Percentiles rank a stretch among this genome's conserved stretches.
phyloP scores from a whole-genome alignment of 345 rosid species.

The Zanthoxylum bungeanum region DNA sequence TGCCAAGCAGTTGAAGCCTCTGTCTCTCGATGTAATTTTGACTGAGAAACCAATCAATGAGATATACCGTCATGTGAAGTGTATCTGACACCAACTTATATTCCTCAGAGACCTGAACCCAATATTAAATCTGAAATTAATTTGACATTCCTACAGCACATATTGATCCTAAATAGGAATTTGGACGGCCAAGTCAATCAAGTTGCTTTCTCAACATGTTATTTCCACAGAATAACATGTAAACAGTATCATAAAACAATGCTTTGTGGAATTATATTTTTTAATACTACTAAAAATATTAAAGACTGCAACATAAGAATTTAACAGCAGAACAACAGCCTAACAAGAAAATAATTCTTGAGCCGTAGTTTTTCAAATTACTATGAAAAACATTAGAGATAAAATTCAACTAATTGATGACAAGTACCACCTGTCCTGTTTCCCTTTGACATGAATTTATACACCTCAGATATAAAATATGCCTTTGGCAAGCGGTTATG shows the following conservation, averaged over 20 bases:
- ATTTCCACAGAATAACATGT: too few relatives aligned
- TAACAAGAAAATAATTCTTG: background rate
- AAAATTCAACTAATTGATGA: too few relatives aligned
- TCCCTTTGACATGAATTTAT: background rate
- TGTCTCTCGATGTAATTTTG: conserved; percentile 70
- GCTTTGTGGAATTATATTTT: background rate
- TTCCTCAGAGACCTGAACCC: conserved; percentile 87
- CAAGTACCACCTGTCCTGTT: background rate
- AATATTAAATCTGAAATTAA: background rate
- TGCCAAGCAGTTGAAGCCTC: conserved; percentile 87
- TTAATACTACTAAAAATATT: background rate
- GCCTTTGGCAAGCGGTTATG: background rate
- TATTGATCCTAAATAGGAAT: background rate
- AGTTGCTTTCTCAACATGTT: too few relatives aligned
- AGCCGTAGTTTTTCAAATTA: background rate
- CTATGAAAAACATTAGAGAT: background rate
- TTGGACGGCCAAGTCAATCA: background rate
- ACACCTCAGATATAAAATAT: background rate
- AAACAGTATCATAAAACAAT: too few relatives aligned
- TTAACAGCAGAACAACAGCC: background rate
- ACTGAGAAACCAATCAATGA: conserved; percentile 75
- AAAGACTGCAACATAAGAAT: background rate
- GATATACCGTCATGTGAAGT: conserved; percentile 74
- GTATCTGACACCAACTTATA: conserved; percentile 85
- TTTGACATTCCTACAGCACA: conserved; percentile 6